A percentile compares a stretch with the other conserved stretches of the same genome.
These are phyloP conservation scores for Epichloe gansuensis DNA, from an alignment of 2,329 filamentous ascomycete species.

Conservation along the genomic window DNA sequence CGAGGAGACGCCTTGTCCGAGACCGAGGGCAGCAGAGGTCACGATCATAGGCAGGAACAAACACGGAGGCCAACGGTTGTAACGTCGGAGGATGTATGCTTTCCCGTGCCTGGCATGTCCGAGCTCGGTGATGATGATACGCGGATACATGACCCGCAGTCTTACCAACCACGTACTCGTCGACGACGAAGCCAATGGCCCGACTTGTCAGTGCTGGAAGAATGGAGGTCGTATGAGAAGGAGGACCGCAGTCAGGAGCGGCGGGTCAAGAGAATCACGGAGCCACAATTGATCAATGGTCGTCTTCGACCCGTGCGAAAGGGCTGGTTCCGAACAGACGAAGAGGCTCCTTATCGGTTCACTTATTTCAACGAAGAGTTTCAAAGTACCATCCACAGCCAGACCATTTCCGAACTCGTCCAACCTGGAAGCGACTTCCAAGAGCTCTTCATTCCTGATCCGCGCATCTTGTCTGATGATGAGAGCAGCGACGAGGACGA, in stretches of 20 bases:
- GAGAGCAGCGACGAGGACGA: conserved; percentile 51
- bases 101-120: conserved; percentile 60
- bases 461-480: conserved; percentile 60
- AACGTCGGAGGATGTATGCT: conserved; percentile 83
- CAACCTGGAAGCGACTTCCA: conserved; percentile 75
- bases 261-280: conserved; percentile 81
- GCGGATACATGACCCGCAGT: conserved; percentile 30
- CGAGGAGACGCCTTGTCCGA: conserved; percentile 23
- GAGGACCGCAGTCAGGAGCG: conserved; percentile 68
- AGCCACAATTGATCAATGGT: conserved; percentile 85
- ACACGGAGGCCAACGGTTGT: conserved; percentile 42
- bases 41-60: conserved; percentile 18
- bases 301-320: conserved; percentile 68
- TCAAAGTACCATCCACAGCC: conserved; percentile 88
- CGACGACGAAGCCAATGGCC: conserved; percentile 71
- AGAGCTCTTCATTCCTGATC: conserved; percentile 85
- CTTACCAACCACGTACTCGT: conserved; percentile 26
- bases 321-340: conserved; percentile 76
- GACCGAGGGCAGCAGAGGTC: conserved; percentile 10
- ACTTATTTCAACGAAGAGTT: conserved; percentile 99
- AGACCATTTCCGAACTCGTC: conserved; percentile 85
- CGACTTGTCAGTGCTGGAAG: conserved; percentile 69
- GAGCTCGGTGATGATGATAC: conserved; percentile 71
- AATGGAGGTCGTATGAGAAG: conserved; percentile 86
- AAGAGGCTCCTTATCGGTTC: conserved; percentile 86